Evolutionary conservation across 306 rosid genomes (phyloP).

Genomic region (Carpinus fangiana): DNA sequence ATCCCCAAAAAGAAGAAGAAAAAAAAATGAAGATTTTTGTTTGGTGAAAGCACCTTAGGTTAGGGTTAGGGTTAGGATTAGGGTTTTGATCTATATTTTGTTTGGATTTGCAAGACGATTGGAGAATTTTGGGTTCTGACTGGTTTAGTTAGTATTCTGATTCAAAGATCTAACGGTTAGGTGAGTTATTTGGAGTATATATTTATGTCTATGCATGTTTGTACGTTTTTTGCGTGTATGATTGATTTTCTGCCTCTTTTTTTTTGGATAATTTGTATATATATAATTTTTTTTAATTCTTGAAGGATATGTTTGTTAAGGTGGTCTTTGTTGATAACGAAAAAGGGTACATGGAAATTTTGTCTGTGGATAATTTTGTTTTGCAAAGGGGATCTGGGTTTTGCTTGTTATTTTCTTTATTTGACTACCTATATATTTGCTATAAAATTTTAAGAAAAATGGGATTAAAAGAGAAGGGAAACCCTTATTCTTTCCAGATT

Average conservation of each 20-base stretch:
- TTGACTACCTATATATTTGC: neutral
- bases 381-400: neutral
- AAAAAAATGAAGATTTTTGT: neutral
- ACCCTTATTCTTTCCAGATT: neutral
- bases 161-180: constrained; percentile 25
- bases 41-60: neutral
- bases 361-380: neutral
- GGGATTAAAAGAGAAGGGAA: neutral
- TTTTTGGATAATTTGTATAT: neutral
- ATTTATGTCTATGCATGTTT: neutral
- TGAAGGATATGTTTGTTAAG: neutral
- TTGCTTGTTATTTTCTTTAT: neutral
- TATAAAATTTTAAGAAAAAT: neutral
- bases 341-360: neutral
- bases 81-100: neutral
- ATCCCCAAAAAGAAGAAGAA: too few species aligned
- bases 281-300: neutral
- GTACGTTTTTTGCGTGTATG: neutral
- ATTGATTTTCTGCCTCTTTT: neutral
- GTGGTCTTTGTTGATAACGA: neutral
- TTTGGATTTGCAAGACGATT: neutral
- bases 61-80: constrained; percentile 13
- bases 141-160: neutral
- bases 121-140: neutral
- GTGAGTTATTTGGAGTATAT: neutral